Base-by-base conservation (phyloP, 768 basidiomycete genomes). In the Crepidotus variabilis region DNA sequence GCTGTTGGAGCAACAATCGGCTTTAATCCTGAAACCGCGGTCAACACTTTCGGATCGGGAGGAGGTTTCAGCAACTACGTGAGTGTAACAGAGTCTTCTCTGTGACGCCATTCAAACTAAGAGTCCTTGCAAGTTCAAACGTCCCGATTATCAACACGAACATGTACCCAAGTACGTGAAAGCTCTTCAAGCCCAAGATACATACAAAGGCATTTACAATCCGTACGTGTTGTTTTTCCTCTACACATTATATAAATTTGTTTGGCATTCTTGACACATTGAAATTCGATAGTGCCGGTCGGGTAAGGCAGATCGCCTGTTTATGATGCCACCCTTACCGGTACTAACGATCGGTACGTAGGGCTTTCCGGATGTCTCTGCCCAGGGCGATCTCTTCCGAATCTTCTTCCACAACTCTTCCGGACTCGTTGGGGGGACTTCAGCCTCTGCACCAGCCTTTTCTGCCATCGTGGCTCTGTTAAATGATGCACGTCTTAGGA, bases 61-160 rank as follows among this genome's bases (percentile, higher is more conserved):
- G 87, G 88, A n/a, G 87, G 88, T 16, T 91, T 90, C 72, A 87
- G 86, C 66, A 75, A 86, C 59, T 81, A 81, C 53, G 86, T 87
- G 33, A 59, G 76, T 28, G 6, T 18, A 47, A n/a, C n/a, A n/a
- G n/a, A n/a, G n/a, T n/a, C n/a, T n/a, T n/a, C n/a, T n/a, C n/a
- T n/a, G n/a, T n/a, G n/a, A n/a, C n/a, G n/a, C n/a, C n/a, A n/a
- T n/a, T n/a, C n/a, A n/a, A n/a, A n/a, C n/a, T n/a, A n/a, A n/a
- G n/a, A n/a, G n/a, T n/a, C n/a, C n/a, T n/a, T n/a, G n/a, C n/a
- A n/a, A n/a, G n/a, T n/a, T n/a, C n/a, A n/a, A n/a, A n/a, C n/a
- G n/a, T n/a, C 63, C 63, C 11, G 45, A 46, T 14, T 65, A 65
- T 35, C 63, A 65, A 50, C 46, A 59, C 0, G 52, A 18, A 20